These are phyloP conservation scores for Mycena vitilis DNA, from an alignment of 768 basidiomycete species.

Conservation along the genomic window DNA sequence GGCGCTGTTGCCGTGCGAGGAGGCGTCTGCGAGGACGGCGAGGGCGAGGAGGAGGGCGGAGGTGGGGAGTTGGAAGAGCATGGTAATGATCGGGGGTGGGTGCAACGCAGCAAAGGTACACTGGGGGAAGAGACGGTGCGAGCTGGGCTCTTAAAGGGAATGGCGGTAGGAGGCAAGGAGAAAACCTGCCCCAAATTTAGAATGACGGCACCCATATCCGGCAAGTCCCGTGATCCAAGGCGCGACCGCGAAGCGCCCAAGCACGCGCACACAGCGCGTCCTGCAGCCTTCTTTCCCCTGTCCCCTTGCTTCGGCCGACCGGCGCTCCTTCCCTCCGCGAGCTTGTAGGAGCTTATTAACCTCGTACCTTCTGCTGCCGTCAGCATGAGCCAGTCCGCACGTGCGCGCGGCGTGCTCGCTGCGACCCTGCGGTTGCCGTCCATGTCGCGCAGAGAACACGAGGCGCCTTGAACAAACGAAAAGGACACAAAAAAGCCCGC, in stretches of 20 bases:
- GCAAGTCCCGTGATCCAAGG: neutral
- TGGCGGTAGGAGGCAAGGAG: constrained; percentile 32
- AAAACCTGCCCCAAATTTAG: constrained; percentile 18
- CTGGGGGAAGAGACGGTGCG: constrained; percentile 19
- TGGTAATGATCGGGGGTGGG: constrained; percentile 31
- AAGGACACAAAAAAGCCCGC: constrained; percentile 3
- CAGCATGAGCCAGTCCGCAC: constrained; percentile 7
- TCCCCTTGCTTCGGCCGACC: constrained; percentile 25
- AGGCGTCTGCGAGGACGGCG: constrained; percentile 37
- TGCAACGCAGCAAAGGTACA: constrained; percentile 25
- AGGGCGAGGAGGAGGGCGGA: constrained; percentile 39
- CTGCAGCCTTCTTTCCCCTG: neutral
- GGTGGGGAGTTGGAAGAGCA: constrained; percentile 41
- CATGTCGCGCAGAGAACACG: constrained; percentile 26
- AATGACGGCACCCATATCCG: neutral
- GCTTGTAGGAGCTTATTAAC: constrained; percentile 11
- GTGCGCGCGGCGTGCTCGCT: constrained; percentile 21
- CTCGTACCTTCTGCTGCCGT: constrained; percentile 25
- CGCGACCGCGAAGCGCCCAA: constrained; percentile 4
- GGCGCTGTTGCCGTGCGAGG: constrained; percentile 36
- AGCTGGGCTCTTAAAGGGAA: constrained; percentile 29
- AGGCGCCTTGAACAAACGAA: constrained; percentile 26
- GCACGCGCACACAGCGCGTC: constrained; percentile 24
- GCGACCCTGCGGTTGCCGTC: constrained; percentile 4
- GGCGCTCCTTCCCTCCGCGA: constrained; percentile 15